Conservation (phyloP, 306 rosid genomes). For the Medicago ruthenica region DNA sequence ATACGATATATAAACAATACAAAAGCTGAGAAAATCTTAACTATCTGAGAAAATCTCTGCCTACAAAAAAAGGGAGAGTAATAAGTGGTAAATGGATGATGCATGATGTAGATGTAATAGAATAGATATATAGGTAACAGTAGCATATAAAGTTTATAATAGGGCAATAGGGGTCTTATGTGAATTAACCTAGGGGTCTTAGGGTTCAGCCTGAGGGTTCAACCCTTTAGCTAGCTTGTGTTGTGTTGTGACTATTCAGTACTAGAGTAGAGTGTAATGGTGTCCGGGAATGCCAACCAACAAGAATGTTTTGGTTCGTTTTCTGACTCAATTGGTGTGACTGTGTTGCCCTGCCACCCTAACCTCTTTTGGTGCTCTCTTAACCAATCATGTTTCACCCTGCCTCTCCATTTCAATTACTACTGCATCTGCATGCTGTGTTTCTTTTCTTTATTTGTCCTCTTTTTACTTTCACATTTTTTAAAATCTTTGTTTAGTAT, state of each 20-base stretch:
- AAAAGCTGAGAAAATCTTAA: slow-evolving; percentile 30
- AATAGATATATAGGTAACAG: neutral
- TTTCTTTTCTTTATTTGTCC: neutral
- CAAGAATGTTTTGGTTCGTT: slow-evolving; percentile 73
- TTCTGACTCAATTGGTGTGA: slow-evolving; percentile 46
- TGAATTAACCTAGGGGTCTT: slow-evolving; percentile 51
- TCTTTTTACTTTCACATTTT: neutral
- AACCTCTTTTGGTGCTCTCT: slow-evolving; percentile 43
- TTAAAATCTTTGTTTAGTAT: too few species aligned
- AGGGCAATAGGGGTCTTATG: slow-evolving; percentile 34
- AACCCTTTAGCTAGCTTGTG: slow-evolving; percentile 34
- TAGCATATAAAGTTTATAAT: slow-evolving; percentile 33
- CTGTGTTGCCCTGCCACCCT: slow-evolving; percentile 17
- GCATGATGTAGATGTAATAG: slow-evolving; percentile 32
- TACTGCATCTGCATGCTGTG: neutral
- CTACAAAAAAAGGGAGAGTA: slow-evolving; percentile 3
- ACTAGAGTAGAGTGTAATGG: slow-evolving; percentile 43
- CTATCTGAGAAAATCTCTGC: slow-evolving; percentile 48
- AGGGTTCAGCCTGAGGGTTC: slow-evolving; percentile 49
- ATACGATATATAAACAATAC: neutral
- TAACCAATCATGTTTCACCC: slow-evolving; percentile 47
- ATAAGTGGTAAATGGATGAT: slow-evolving; percentile 32
- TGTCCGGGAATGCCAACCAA: slow-evolving; percentile 66
- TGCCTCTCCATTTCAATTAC: slow-evolving; percentile 12
- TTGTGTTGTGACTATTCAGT: slow-evolving; percentile 7